Base-by-base conservation (phyloP, 225 moss, liverwort and hornwort species). In the Neckera pumila region DNA sequence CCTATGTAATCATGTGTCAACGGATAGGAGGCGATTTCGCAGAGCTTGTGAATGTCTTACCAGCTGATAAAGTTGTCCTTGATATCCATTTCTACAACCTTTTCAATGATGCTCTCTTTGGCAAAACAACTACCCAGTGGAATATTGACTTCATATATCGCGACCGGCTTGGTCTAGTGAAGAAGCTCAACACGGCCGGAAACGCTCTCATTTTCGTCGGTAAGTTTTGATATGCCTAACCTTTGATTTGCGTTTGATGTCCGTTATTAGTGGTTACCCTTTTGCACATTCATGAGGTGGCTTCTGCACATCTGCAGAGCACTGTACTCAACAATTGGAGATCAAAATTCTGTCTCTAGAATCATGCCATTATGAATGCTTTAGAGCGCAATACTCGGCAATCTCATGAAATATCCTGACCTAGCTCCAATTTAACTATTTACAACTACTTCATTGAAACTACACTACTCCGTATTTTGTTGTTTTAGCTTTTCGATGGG, bases 11-110 rank as follows among this genome's bases (percentile, higher is more conserved):
- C 10, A 92, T 93, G 92, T 90, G 92, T 45, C 93, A 93, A 69
- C 85, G 93, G 14, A 92, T 92, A n/a, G 92, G 93, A 86, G 93
- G 92, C 31, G 86, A 91, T 42, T 91, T 87, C 25, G 80, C 86
- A 34, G 93, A 93, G 92, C 91, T 93, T 30, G 91, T 91, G 69
- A 92, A 91, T 31, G 82, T 88, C 14, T 87, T 93, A 58, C 93
- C 93, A 27, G 90, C 92, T 49, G 91, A 93, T 69, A 93, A 91
- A 79, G 92, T 92, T 36, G 91, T 92, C 70, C 93, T 93, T 12
- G 92, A 92, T 45, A 86, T 93, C 54, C 93, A 93, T 76, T 93
- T 91, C 90, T 92, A 93, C 87, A 93, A 92, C 85, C 90, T 93
- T 43, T 93, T 93, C 87, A 83, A 90, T 15, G 33, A 84, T 18